A percentile compares a stretch with the other conserved stretches of the same genome.
phyloP scores from a whole-genome alignment of 441 rosid genomes.

The Erodium texanum region DNA sequence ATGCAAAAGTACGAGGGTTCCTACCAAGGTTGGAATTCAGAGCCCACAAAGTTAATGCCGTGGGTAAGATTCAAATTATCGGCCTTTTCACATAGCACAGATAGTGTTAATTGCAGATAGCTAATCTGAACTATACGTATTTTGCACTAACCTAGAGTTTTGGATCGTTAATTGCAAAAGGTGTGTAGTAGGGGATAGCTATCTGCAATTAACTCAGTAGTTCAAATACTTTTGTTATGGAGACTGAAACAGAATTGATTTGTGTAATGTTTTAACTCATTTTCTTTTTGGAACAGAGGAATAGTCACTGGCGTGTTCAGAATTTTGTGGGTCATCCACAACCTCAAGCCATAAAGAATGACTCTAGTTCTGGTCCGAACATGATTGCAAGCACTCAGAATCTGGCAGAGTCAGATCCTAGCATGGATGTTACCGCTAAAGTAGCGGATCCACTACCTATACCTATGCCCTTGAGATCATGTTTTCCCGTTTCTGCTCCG shows the following conservation, averaged over 20 bases:
- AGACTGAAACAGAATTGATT: too few relatives aligned
- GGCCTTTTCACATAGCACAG: background rate
- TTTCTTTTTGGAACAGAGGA: constrained; percentile 50
- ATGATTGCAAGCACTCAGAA: too few relatives aligned
- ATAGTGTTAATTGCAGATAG: too few relatives aligned
- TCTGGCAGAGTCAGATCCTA: constrained; percentile 39
- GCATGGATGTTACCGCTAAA: constrained; percentile 39
- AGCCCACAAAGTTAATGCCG: constrained; percentile 60
- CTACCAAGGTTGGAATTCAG: constrained; percentile 56
- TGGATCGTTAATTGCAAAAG: too few relatives aligned
- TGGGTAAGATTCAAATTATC: constrained; percentile 39
- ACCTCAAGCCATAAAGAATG: constrained; percentile 48
- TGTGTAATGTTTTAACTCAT: too few relatives aligned
- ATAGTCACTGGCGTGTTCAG: constrained; percentile 87
- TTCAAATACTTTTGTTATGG: too few relatives aligned
- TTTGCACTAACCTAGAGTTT: too few relatives aligned
- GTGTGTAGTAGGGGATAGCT: too few relatives aligned
- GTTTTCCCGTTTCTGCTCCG: constrained; percentile 23
- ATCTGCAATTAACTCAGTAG: too few relatives aligned
- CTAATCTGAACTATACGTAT: too few relatives aligned
- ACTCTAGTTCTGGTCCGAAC: constrained; percentile 31
- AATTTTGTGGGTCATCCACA: constrained; percentile 44
- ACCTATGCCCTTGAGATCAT: constrained; percentile 26
- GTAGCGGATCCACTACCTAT: constrained; percentile 34
- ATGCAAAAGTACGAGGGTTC: constrained; percentile 59